These are phyloP conservation scores for Fusarium sp. DNA, from an alignment of 2,329 filamentous ascomycete genomes.

Conservation along the genomic window DNA sequence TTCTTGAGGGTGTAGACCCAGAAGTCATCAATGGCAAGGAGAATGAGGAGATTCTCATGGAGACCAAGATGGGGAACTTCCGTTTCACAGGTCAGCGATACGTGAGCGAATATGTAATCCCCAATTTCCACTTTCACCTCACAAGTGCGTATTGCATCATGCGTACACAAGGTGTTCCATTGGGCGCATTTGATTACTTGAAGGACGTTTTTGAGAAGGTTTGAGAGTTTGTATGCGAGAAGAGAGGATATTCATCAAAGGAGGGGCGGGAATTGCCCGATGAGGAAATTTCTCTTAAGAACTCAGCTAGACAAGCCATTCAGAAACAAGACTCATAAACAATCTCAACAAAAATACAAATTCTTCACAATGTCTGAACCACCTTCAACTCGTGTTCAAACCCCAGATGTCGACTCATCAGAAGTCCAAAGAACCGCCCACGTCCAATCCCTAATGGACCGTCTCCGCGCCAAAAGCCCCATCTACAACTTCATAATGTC, in stretches of 20 bases:
- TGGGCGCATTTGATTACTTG: slow-evolving; percentile 69
- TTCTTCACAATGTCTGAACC: slow-evolving; percentile 29
- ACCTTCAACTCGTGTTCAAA: slow-evolving; percentile 22
- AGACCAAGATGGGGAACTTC: slow-evolving; percentile 42
- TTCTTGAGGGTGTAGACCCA: slow-evolving; percentile 48
- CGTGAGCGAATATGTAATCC: slow-evolving; percentile 58
- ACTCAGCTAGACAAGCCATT: background rate
- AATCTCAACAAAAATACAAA: background rate
- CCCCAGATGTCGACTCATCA: slow-evolving; percentile 21
- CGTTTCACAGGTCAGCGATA: slow-evolving; percentile 54
- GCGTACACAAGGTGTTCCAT: slow-evolving; percentile 65
- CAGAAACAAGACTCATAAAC: slow-evolving; percentile 1
- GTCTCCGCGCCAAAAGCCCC: slow-evolving; percentile 58
- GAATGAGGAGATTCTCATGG: slow-evolving; percentile 41
- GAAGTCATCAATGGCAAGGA: slow-evolving; percentile 40
- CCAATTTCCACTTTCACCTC: slow-evolving; percentile 72
- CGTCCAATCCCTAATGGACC: slow-evolving; percentile 49
- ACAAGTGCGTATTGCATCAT: slow-evolving; percentile 68
- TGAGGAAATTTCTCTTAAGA: slow-evolving; percentile 33
- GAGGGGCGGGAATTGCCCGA: slow-evolving; percentile 44
- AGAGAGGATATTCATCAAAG: slow-evolving; percentile 42
- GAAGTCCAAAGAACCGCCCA: slow-evolving; percentile 39
- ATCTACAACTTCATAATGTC: slow-evolving; percentile 62
- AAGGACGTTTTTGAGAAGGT: slow-evolving; percentile 44
- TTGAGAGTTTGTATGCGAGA: slow-evolving; percentile 33